Percentiles rank a stretch among this genome's conserved stretches.
Conservation (phyloP, 2,329 filamentous ascomycete species). For the Curvularia hawaiiensis region DNA sequence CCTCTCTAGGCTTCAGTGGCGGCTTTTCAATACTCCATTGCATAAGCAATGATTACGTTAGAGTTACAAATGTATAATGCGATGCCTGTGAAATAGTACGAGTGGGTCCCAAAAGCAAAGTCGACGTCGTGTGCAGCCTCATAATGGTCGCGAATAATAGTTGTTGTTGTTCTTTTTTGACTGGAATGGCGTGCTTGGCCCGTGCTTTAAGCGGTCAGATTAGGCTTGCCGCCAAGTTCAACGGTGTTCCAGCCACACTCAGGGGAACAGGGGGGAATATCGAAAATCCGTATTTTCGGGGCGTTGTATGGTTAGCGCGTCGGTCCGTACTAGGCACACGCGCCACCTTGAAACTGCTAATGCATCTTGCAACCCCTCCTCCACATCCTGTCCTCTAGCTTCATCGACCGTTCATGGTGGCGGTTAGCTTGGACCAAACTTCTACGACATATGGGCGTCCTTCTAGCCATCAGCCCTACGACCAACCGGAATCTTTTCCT, state of each 20-base stretch:
- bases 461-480: not conserved
- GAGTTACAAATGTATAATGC: slow-evolving; percentile 15
- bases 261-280: slow-evolving; percentile 8
- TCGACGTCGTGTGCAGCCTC: not conserved
- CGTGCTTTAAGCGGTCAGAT: slow-evolving; percentile 8
- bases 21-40: not conserved
- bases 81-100: not conserved
- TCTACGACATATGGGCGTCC: not conserved
- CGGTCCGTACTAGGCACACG: not conserved
- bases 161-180: not conserved
- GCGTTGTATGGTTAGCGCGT: not conserved
- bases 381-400: no score
- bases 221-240: not conserved
- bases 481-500: not conserved
- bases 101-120: not conserved
- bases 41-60: slow-evolving; percentile 1
- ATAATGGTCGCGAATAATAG: not conserved
- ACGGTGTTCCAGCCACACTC: slow-evolving; percentile 15
- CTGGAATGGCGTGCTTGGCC: not conserved
- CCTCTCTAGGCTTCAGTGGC: slow-evolving; percentile 25
- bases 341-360: not conserved
- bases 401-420: not conserved
- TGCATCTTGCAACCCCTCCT: not conserved
- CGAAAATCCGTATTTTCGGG: not conserved
- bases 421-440: not conserved